These are phyloP conservation scores for Starmera dryadoides DNA, from an alignment of 805 yeast species.

Conservation along the genomic window DNA sequence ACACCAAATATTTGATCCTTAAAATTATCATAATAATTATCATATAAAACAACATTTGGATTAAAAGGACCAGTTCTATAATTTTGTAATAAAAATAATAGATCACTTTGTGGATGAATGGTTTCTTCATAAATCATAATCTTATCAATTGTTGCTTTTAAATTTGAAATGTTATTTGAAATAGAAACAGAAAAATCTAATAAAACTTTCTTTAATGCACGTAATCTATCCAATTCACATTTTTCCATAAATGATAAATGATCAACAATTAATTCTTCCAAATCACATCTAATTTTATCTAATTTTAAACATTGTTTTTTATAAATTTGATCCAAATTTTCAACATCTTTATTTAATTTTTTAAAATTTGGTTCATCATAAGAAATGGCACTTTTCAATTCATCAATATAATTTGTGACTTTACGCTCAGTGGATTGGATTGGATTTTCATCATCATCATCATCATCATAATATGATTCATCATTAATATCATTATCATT, in stretches of 20 bases:
- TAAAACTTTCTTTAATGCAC: conserved; percentile 69
- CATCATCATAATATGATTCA: conserved; percentile 12
- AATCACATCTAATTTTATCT: conserved; percentile 61
- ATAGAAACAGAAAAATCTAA: conserved; percentile 65
- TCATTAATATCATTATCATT: conserved; percentile 1
- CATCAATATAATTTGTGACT: conserved; percentile 14
- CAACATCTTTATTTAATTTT: conserved; percentile 50
- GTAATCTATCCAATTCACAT: conserved; percentile 72
- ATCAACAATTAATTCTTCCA: conserved; percentile 68
- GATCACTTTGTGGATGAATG: conserved; percentile 62
- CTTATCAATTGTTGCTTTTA: conserved; percentile 55
- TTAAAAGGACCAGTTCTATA: conserved; percentile 68
- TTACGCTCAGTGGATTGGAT: no score
- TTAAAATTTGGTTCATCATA: conserved; percentile 45
- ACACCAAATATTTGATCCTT: conserved; percentile 73
- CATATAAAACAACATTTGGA: conserved; percentile 69
- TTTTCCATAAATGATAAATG: conserved; percentile 73
- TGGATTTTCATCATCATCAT: conserved; percentile 21
- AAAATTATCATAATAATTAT: conserved; percentile 69
- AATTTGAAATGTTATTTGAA: conserved; percentile 48
- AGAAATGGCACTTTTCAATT: conserved; percentile 16
- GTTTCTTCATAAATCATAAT: conserved; percentile 60
- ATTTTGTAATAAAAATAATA: conserved; percentile 57
- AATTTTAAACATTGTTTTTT: conserved; percentile 46
- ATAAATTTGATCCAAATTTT: conserved; percentile 49